Evolutionary conservation across 1,139 yeast species (phyloP), one percentile per base, ranked within the genome.

Genomic region (Zygoascus hellenicus): DNA sequence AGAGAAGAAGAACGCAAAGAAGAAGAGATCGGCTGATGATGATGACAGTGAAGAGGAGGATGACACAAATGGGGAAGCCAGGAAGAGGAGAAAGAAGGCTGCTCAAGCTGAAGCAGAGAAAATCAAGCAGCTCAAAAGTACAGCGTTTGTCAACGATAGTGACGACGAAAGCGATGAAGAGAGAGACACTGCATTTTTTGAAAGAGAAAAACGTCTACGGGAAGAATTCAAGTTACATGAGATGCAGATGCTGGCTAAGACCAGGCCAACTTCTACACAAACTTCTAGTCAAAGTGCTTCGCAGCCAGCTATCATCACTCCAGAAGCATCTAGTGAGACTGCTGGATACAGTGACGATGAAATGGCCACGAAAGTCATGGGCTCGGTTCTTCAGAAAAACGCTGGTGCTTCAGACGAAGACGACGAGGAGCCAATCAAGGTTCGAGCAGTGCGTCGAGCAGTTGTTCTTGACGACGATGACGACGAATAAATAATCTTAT

Each of bases 131-230:
- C 43, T 49, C 43, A 56, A 56, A 47, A 56, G 60, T 41, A 42
- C 80, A 2, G 82, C 78, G 51, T 78, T 67, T 55, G 76, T 84
- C 39, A 70, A 71, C 49, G 81, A 76, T 46, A 80, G 86, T 0
- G 90, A 83, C 58, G 88, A 83, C 56, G 83, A 78, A 17, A 74
- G 80, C 2, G 88, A 82, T 54, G 79, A 71, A 14, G 89, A 81
- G 48, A 59, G 71, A 46, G 80, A 76, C 50, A 59, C 58, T 1
- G 70, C 59, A 26, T 83, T 84, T 60, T 84, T 77, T 58, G 80
- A 66, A 40, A 70, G 78, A 51, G 94, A 84, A 58, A 73, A 71
- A 50, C 65, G 68, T 51, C 67, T 83, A 48, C 74, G 87, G 50
- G 67, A 62, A 28, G 34, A 38, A n/a, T 22, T 13, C 26, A 22